Conservation (phyloP, 495 filamentous ascomycete genomes). For the Talaromyces nanjingensis region DNA sequence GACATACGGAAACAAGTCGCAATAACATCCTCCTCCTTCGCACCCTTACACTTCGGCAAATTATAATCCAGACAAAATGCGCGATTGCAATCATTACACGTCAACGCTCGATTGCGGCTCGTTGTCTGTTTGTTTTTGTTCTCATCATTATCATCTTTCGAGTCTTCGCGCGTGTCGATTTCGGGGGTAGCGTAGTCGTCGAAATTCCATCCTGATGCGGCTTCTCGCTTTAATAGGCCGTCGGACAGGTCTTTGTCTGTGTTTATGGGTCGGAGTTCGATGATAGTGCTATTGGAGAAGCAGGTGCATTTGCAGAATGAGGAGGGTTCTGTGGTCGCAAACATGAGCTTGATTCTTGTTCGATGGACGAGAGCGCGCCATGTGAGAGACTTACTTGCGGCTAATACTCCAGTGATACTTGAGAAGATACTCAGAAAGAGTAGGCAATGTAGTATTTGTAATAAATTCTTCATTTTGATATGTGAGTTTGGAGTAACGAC, state of each 20-base stretch:
- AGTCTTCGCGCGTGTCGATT: slow-evolving; percentile 9
- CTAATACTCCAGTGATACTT: slow-evolving; percentile 1
- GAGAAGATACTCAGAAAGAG: background rate
- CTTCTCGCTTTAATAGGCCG: slow-evolving; percentile 10
- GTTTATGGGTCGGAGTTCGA: slow-evolving; percentile 48
- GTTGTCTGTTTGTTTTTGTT: slow-evolving; percentile 19
- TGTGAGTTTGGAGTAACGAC: background rate
- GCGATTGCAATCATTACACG: slow-evolving; percentile 83
- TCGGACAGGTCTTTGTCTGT: slow-evolving; percentile 19
- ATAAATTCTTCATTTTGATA: background rate
- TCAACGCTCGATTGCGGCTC: slow-evolving; percentile 30
- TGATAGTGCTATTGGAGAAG: slow-evolving; percentile 85
- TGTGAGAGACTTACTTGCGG: slow-evolving; percentile 1
- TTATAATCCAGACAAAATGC: slow-evolving; percentile 83
- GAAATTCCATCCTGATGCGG: background rate
- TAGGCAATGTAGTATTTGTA: background rate
- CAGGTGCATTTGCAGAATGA: slow-evolving; percentile 99
- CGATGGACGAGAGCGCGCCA: background rate
- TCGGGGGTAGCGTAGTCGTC: background rate
- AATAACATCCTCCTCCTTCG: slow-evolving; percentile 79
- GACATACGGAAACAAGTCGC: slow-evolving; percentile 81
- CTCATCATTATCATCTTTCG: background rate
- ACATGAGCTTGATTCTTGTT: background rate
- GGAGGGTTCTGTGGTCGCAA: slow-evolving; percentile 41
- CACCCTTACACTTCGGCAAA: slow-evolving; percentile 77